Conservation (phyloP, 345 rosid genomes). For the Salix suchowensis region DNA sequence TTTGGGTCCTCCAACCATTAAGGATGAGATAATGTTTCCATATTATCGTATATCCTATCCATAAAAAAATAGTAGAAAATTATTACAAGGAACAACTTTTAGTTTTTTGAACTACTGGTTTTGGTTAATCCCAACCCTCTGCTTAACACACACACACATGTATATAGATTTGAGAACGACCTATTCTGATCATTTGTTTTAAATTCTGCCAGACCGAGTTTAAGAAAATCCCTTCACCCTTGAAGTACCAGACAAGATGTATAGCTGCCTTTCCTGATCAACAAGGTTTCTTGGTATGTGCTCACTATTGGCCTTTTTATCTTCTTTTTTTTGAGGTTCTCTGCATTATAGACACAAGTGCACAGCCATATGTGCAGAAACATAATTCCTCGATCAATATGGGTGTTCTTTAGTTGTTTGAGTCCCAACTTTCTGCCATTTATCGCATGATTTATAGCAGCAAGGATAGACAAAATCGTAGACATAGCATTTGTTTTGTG, state of each 20-base stretch:
- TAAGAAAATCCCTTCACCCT: conserved; percentile 81
- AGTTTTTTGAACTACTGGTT: background rate
- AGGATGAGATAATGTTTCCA: background rate
- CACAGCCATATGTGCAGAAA: background rate
- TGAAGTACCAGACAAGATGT: conserved; percentile 96
- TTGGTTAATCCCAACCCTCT: background rate
- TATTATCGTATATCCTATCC: background rate
- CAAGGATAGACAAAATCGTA: background rate
- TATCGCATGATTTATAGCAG: background rate
- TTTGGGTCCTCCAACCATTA: background rate
- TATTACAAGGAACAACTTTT: background rate
- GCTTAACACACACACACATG: background rate
- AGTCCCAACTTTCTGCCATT: background rate
- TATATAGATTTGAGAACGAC: background rate
- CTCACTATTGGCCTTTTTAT: background rate
- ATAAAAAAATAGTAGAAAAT: background rate
- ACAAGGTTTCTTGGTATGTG: conserved; percentile 88
- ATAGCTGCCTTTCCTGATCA: conserved; percentile 98
- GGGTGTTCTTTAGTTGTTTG: background rate
- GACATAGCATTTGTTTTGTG: background rate
- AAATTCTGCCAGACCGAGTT: conserved; percentile 55
- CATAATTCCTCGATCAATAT: background rate
- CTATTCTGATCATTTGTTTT: background rate
- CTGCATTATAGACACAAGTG: background rate
- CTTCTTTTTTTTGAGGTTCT: background rate